These are phyloP conservation scores for Aspergillus uvarum DNA, from an alignment of 2,329 filamentous ascomycete species.

Conservation along the genomic window DNA sequence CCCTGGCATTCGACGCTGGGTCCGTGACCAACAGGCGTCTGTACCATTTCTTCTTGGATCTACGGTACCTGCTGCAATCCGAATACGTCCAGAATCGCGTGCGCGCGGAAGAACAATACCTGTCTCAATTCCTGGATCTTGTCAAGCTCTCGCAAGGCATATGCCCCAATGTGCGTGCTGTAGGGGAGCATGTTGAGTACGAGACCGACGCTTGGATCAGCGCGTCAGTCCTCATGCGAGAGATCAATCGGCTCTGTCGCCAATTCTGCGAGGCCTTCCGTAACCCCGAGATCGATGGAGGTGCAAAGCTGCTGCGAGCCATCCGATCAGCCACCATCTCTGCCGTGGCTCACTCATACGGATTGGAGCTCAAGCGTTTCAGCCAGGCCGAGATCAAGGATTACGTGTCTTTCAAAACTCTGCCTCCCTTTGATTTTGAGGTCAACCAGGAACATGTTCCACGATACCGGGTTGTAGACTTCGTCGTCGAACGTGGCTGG, in stretches of 20 bases:
- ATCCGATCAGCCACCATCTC: constrained; percentile 67
- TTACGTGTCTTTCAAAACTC: constrained; percentile 75
- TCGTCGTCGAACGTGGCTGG: constrained; percentile 80
- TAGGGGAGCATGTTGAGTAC: constrained; percentile 96
- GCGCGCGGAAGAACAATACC: constrained; percentile 78
- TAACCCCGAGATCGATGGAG: constrained; percentile 64
- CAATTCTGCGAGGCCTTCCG: constrained; percentile 86
- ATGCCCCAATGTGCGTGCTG: constrained; percentile 85
- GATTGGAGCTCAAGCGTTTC: constrained; percentile 83
- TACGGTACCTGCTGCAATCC: constrained; percentile 86
- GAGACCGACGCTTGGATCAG: constrained; percentile 98
- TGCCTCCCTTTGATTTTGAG: constrained; percentile 80
- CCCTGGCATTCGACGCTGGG: constrained; percentile 88
- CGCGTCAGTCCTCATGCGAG: constrained; percentile 86
- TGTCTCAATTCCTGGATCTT: constrained; percentile 91
- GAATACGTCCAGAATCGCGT: constrained; percentile 84
- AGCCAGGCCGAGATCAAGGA: constrained; percentile 84
- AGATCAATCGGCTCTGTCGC: constrained; percentile 89
- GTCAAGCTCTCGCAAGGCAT: constrained; percentile 97
- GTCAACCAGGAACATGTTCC: constrained; percentile 42
- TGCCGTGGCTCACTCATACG: constrained; percentile 85
- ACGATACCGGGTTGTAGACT: constrained; percentile 73
- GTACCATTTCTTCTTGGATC: constrained; percentile 96
- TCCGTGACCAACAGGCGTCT: constrained; percentile 93
- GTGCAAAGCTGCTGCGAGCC: constrained; percentile 69